A percentile compares a stretch with the other conserved stretches of the same genome.
These are phyloP conservation scores for Elongisporangium anandrum DNA, from an alignment of 352 stramenopile species.

Conservation along the genomic window DNA sequence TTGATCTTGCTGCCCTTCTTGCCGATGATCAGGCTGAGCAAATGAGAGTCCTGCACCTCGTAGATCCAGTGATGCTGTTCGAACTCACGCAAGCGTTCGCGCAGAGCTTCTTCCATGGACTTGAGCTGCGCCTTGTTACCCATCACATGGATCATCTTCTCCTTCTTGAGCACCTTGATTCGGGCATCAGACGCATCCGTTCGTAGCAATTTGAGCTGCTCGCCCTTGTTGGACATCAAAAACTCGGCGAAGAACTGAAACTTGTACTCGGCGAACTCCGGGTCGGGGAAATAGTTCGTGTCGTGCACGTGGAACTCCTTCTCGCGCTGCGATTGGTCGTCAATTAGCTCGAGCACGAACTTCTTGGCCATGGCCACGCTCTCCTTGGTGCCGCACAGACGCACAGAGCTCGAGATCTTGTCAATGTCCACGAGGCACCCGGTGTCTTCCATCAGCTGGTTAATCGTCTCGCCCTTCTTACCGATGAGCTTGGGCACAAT, in stretches of 20 bases:
- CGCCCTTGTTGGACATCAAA: slow-evolving; percentile 70
- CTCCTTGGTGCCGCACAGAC: slow-evolving; percentile 52
- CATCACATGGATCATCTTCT: slow-evolving; percentile 52
- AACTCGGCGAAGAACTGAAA: slow-evolving; percentile 82
- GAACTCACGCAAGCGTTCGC: slow-evolving; percentile 50
- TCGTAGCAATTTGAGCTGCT: slow-evolving; percentile 59
- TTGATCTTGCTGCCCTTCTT: slow-evolving; percentile 82
- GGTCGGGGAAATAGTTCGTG: slow-evolving; percentile 28
- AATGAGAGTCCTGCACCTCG: slow-evolving; percentile 49
- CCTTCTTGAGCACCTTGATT: slow-evolving; percentile 70
- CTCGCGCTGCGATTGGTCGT: slow-evolving; percentile 58
- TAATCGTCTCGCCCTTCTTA: slow-evolving; percentile 83
- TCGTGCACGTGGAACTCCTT: slow-evolving; percentile 44
- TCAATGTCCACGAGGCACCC: slow-evolving; percentile 74
- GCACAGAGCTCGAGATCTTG: slow-evolving; percentile 67
- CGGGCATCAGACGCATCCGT: slow-evolving; percentile 49
- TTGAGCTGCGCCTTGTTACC: slow-evolving; percentile 65
- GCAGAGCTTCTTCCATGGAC: slow-evolving; percentile 57
- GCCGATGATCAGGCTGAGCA: slow-evolving; percentile 76
- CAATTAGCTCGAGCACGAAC: slow-evolving; percentile 60
- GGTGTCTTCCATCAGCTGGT: slow-evolving; percentile 80
- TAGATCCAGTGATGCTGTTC: slow-evolving; percentile 52
- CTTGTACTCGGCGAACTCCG: slow-evolving; percentile 44
- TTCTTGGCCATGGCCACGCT: slow-evolving; percentile 48
- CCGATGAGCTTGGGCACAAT: slow-evolving; percentile 82